Evolutionary conservation across 208 protist species (phyloP).

Genomic region (Trypanosoma cruzi): DNA sequence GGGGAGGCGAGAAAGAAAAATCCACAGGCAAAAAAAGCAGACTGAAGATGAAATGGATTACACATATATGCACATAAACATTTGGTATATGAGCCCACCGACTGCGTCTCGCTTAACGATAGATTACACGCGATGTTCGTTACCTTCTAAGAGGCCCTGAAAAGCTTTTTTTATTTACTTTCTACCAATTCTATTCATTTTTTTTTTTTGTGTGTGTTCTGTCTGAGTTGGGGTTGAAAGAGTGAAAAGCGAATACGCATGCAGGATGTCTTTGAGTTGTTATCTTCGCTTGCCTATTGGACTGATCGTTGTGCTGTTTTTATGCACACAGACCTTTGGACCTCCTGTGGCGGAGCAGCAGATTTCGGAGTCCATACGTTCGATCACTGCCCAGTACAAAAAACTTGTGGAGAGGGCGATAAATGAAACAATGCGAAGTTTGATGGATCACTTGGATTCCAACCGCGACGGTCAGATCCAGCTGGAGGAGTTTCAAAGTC

Average conservation of each 20-base stretch:
- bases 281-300: constrained; percentile 26
- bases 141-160: neutral
- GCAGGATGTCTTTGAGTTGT: constrained; percentile 19
- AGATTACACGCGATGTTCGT: neutral
- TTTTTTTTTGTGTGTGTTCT: constrained; percentile 18
- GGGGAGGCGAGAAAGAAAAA: too few relatives aligned
- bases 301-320: constrained; percentile 14
- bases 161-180: neutral
- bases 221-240: neutral
- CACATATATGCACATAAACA: neutral
- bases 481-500: constrained; percentile 20
- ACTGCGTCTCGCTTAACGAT: too few relatives aligned
- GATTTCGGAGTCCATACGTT: constrained; percentile 9
- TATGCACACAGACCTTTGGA: constrained; percentile 14
- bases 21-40: neutral
- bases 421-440: constrained; percentile 16
- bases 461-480: constrained; percentile 32
- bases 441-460: constrained; percentile 31
- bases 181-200: constrained; percentile 11
- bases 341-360: constrained; percentile 14
- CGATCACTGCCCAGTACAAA: constrained; percentile 3
- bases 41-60: neutral
- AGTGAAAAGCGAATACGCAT: neutral
- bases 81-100: neutral
- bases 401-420: constrained; percentile 8